A percentile compares a stretch with the other conserved stretches of the same genome.
Conservation (phyloP, 2,329 filamentous ascomycete genomes). For the Aureobasidium sp. region DNA sequence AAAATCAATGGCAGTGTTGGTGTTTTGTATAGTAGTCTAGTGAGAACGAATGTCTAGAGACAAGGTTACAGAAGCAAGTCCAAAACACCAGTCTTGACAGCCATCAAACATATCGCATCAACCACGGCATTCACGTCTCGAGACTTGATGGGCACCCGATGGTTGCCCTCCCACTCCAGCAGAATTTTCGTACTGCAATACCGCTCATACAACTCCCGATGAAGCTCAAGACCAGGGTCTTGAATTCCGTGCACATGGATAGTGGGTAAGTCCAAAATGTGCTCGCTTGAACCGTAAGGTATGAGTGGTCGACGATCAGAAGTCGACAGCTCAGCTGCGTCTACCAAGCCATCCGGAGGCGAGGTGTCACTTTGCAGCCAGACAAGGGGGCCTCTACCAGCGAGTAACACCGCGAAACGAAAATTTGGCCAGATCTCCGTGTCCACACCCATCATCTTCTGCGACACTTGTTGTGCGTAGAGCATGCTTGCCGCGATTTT, state of each 20-base stretch:
- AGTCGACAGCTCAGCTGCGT: no score
- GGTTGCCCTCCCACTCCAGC: neutral
- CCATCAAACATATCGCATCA: no score
- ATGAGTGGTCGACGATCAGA: no score
- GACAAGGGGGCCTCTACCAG: neutral
- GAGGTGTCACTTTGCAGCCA: no score
- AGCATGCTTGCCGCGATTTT: conserved; percentile 53
- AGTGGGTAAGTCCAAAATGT: neutral
- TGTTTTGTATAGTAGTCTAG: no score
- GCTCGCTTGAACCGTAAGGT: neutral
- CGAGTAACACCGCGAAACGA: neutral
- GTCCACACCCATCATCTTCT: neutral
- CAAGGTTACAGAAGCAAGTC: no score
- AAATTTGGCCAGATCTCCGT: neutral
- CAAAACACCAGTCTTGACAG: no score
- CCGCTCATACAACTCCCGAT: neutral
- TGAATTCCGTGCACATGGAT: neutral
- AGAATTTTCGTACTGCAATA: neutral
- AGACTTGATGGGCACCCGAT: no score
- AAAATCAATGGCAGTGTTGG: no score
- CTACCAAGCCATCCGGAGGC: no score
- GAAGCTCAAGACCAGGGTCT: neutral
- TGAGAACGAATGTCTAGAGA: no score
- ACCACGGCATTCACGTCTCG: no score
- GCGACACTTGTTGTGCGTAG: conserved; percentile 27